Base-by-base conservation (phyloP, 2,329 filamentous ascomycete genomes). In the Beauveria sp. region DNA sequence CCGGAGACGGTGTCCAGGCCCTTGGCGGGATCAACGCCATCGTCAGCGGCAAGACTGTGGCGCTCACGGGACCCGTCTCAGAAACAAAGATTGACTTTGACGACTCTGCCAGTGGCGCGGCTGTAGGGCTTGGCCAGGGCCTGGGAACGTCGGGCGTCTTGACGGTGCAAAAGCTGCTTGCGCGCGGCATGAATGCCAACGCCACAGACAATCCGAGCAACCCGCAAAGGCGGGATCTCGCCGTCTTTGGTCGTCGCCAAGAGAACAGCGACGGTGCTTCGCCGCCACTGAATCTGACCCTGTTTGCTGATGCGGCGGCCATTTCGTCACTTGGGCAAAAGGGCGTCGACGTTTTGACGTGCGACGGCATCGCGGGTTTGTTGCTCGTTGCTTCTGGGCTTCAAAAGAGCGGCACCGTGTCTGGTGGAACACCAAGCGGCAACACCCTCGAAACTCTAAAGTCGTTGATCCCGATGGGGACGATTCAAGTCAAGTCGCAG, bases 31-130 rank as follows among this genome's bases (percentile, higher is more conserved):
- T 74, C 24, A 63, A 71, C 49, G 69, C 72, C 8, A 28, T 74
- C 18, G 64, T 74, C 55, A 67, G 68, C 34, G 72, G 71, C 40
- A 72, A 64, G 3, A 63, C 71, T 3, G 67, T 54, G 14, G 61
- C 64, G 43, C 68, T 69, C 0, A 38, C 58, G 1, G 62, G 18
- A 5, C n/a, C 63, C 0, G 22, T 69, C 26, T 62, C 66, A 1
- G 67, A 71, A 10, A 67, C 66, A 24, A 69, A 66, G 22, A 62
- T 74, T 6, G 57, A 61, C 4, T 75, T 74, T 34, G 67, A 76
- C 60, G 74, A 76, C 62, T 69, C 71, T 1, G 63, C 75, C 20
- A 69, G 68, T 18, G 74, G 74, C 14, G 73, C 70, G 12, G 71
- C 73, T 0, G 67, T 68, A 20, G 73, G 74, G 0, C 71, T 76